phyloP scores from a whole-genome alignment of 2,329 filamentous ascomycete genomes.

The Xylariomycetidae sp. region DNA sequence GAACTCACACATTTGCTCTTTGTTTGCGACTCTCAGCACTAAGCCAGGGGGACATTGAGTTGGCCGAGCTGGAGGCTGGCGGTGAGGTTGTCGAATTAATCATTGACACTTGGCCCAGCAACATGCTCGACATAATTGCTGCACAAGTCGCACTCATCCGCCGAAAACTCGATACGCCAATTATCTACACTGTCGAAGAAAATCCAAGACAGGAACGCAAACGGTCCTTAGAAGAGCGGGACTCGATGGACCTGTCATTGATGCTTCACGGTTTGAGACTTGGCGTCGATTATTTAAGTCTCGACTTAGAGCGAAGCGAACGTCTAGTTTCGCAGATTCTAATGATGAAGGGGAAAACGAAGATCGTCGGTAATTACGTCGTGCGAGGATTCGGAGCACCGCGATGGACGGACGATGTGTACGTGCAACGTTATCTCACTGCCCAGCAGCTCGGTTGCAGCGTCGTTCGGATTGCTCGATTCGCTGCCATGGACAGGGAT shows the following conservation, averaged over 20 bases:
- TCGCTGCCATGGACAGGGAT: conserved; percentile 51
- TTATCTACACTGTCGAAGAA: conserved; percentile 54
- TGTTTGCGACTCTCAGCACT: conserved; percentile 58
- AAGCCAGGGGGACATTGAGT: conserved; percentile 43
- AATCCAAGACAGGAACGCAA: conserved; percentile 38
- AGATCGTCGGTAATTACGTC: conserved; percentile 56
- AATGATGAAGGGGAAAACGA: conserved; percentile 49
- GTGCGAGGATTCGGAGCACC: conserved; percentile 39
- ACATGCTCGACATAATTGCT: conserved; percentile 44
- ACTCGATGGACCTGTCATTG: conserved; percentile 48
- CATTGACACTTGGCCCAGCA: conserved; percentile 52
- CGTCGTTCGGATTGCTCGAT: conserved; percentile 57
- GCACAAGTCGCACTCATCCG: conserved; percentile 54
- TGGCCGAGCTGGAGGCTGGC: conserved; percentile 51
- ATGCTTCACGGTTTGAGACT: conserved; percentile 61
- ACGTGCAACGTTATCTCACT: conserved; percentile 48
- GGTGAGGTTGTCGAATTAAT: conserved; percentile 58
- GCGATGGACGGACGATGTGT: conserved; percentile 52
- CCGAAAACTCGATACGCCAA: conserved; percentile 50
- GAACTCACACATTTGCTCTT: conserved; percentile 57
- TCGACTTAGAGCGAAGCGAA: conserved; percentile 57
- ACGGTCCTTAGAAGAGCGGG: conserved; percentile 32
- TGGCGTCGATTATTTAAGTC: conserved; percentile 59
- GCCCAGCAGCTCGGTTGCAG: conserved; percentile 56
- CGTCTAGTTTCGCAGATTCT: conserved; percentile 45